Evolutionary conservation across 1,284 basidiomycete genomes (phyloP), one percentile per base, ranked within the genome.

Genomic region (Ustilago hordei): DNA sequence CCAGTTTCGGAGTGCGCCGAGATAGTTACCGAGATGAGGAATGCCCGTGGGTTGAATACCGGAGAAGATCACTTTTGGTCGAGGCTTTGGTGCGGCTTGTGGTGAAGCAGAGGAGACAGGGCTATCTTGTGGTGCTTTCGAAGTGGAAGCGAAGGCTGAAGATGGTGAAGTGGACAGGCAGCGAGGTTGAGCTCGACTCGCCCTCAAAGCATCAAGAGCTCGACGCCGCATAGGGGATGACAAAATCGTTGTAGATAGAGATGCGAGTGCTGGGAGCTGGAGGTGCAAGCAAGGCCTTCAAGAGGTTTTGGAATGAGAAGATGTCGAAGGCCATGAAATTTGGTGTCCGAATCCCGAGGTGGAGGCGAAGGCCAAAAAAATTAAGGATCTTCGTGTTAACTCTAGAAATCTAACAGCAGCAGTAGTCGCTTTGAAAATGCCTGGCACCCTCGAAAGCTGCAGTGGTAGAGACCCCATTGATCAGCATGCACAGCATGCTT

Each of bases 1-100:
- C 95, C 95, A 97, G 85, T 94, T 95, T 36, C 90, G 90, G 19
- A 96, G 89, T 0, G 95, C 95, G 7, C 95, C 95, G 2, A 98
- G 89, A 81, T 95, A 94, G 86, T 98, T 98, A 52, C 95, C 95
- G 80, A 98, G 89, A 88, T 95, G 94, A 53, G 93, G 93, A 4
- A 93, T 91, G 0, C 94, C 94, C 8, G 92, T 94, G 0, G 92
- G 92, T 81, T 93, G 93, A 45, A 93, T 94, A 8, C 93, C 93
- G 7, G 92, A 93, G 83, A 95, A 91, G 48, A 95, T 88, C 52
- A 91, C 75, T 17, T 57, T 60, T 55, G 67, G 60, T 8, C 55
- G 52, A 8, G 54, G 9, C 8, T 54, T 48, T 15, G 53, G 23
- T 31, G 41, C 17, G 11, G 19, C 28, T 38, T 60, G 34, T 17